Evolutionary conservation across 768 basidiomycete species (phyloP), one percentile per base, ranked within the genome.

Genomic region (Termitomyces sp.): DNA sequence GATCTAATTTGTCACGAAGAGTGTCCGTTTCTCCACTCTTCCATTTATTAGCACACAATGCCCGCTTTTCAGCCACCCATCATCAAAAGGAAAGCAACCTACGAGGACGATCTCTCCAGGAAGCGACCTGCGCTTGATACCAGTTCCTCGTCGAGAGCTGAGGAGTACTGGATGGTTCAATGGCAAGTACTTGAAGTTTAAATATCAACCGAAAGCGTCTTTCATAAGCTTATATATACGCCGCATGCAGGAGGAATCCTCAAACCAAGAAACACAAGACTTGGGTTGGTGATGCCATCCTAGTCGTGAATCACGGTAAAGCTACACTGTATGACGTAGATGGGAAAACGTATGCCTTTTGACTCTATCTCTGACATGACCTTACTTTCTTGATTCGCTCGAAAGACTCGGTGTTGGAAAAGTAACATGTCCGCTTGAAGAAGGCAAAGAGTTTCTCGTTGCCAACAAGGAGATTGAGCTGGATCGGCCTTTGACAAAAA

Each of bases 261-360:
- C 88, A 91, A 68, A 74, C 76, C 39, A 89, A 83, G 73, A 94
- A 94, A 70, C 86, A 94, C 64, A 92, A 93, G 68, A 92, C 88
- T 0, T 95, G 93, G 93, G 91, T 94, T 52, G 91, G 89, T 37
- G 90, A 87, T 63, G 86, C 78, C 37, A 76, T 88, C n/a, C 75
- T 90, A 5, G 80, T 82, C 10, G 73, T 83, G 17, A 76, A 64
- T 56, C 71, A 68, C 8, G 67, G 62, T 8, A 79, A 73, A 63
- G 79, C 78, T 47, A 78, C 72, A 3, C 68, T 90, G 27, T 82
- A 82, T 57, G 83, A 87, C 61, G 66, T 73, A 8, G 86, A 90
- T 52, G 86, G 87, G 23, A 83, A 80, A 74, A 66, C 76, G 89
- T 89, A 69, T 58, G 82, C 61, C 47, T 52, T n/a, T 60, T 34